These are phyloP conservation scores for Amphicarpaea edgeworthii DNA, from an alignment of 306 rosid species.

Conservation along the genomic window DNA sequence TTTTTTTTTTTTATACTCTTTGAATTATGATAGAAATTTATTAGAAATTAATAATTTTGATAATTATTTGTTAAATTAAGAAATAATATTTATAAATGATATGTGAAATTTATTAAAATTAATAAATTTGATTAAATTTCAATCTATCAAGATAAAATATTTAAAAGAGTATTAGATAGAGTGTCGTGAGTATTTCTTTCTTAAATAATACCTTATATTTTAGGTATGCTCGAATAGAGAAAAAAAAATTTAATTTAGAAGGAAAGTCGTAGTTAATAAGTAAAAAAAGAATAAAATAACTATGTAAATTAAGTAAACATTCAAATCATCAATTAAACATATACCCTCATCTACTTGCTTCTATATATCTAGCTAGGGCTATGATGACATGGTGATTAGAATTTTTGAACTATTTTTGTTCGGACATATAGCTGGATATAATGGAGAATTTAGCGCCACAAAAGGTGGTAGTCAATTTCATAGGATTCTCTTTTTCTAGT, in stretches of 20 bases:
- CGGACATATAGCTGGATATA: neutral
- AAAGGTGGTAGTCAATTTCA: constrained; percentile 25
- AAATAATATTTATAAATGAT: too few species aligned
- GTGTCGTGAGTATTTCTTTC: too few species aligned
- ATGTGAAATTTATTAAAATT: too few species aligned
- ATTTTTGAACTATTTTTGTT: constrained; percentile 1
- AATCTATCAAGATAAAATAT: too few species aligned
- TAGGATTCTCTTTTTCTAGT: neutral
- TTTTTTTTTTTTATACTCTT: too few species aligned
- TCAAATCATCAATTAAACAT: neutral
- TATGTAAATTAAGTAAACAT: neutral
- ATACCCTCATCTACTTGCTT: neutral
- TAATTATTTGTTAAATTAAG: too few species aligned
- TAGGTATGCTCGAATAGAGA: neutral
- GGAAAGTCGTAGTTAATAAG: neutral
- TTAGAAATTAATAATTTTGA: too few species aligned
- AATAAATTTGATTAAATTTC: too few species aligned
- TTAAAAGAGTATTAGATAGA: too few species aligned
- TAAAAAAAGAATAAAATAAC: neutral
- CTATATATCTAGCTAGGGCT: neutral
- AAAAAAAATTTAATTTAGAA: too few species aligned
- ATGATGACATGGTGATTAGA: neutral
- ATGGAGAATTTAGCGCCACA: neutral
- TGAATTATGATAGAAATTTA: too few species aligned
- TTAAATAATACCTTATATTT: neutral